phyloP scores from a whole-genome alignment of 2,329 filamentous ascomycete species.

The Aspergillus alliaceus region DNA sequence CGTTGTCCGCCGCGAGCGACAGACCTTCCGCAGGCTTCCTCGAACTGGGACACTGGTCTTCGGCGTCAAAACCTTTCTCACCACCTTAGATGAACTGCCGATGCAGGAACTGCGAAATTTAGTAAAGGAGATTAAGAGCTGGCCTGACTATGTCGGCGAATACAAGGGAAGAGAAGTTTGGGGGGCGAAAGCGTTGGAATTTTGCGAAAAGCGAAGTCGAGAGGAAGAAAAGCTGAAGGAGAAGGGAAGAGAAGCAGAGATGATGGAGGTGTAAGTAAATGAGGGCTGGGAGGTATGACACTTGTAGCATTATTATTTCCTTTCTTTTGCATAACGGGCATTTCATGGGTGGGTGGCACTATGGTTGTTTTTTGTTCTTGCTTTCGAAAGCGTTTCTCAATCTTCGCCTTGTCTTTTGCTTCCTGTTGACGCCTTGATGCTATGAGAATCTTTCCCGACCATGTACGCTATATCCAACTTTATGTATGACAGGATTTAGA shows the following conservation, averaged over 20 bases:
- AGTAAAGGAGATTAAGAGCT: slow-evolving; percentile 45
- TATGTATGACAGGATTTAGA: neutral
- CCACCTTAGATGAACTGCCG: slow-evolving; percentile 41
- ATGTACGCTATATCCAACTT: neutral
- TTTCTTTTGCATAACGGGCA: slow-evolving; percentile 8
- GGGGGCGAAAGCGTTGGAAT: slow-evolving; percentile 41
- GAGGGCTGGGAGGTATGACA: slow-evolving; percentile 2
- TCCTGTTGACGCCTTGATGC: neutral
- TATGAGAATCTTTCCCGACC: neutral
- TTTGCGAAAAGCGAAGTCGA: slow-evolving; percentile 27
- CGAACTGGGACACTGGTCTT: slow-evolving; percentile 49
- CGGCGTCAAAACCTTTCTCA: slow-evolving; percentile 50
- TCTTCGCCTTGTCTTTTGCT: slow-evolving; percentile 4
- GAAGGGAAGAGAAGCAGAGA: slow-evolving; percentile 8
- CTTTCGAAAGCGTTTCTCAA: slow-evolving; percentile 1
- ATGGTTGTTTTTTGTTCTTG: slow-evolving; percentile 17
- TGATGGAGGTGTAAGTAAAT: slow-evolving; percentile 21
- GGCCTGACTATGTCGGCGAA: slow-evolving; percentile 45
- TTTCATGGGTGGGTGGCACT: slow-evolving; percentile 24
- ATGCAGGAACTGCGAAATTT: slow-evolving; percentile 44
- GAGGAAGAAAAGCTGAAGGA: slow-evolving; percentile 14
- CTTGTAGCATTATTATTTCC: slow-evolving; percentile 19
- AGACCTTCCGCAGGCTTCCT: slow-evolving; percentile 51
- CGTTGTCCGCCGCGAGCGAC: slow-evolving; percentile 50
- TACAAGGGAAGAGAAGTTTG: slow-evolving; percentile 49